phyloP scores from a whole-genome alignment of 306 rosid genomes.

The Gillenia trifoliata region DNA sequence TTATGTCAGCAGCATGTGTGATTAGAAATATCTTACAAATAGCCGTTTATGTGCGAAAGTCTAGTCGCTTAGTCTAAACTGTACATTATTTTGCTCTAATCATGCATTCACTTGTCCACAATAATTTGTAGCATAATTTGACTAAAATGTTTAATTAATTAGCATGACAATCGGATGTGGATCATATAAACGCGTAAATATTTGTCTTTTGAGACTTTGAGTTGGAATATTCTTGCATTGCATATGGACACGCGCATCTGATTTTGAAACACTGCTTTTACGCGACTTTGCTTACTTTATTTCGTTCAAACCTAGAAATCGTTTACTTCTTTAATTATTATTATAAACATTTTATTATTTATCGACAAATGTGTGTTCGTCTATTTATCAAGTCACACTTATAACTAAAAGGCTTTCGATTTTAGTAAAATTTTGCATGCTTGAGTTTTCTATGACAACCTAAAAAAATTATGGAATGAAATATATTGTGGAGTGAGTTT shows the following conservation, averaged over 20 bases:
- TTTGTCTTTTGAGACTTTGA: not conserved
- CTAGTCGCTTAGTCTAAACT: not conserved
- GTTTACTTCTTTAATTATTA: no score
- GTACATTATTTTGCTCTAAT: not conserved
- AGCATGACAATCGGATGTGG: not conserved
- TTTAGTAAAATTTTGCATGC: no score
- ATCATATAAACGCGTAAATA: not conserved
- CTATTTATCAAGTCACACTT: no score
- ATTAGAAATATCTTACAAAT: not conserved
- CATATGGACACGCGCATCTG: not conserved
- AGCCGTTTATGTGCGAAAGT: not conserved
- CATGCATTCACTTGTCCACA: not conserved
- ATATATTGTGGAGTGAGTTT: no score
- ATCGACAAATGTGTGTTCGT: no score
- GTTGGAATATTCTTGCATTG: not conserved
- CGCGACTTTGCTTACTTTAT: no score
- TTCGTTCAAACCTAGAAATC: no score
- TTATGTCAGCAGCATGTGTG: not conserved
- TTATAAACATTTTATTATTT: no score
- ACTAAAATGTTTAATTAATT: not conserved
- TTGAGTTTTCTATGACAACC: no score
- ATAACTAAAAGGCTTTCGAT: no score
- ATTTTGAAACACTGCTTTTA: no score
- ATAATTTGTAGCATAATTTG: not conserved
- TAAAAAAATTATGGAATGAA: no score